phyloP scores from a whole-genome alignment of 768 basidiomycete genomes.

The Chalciporus chontae region DNA sequence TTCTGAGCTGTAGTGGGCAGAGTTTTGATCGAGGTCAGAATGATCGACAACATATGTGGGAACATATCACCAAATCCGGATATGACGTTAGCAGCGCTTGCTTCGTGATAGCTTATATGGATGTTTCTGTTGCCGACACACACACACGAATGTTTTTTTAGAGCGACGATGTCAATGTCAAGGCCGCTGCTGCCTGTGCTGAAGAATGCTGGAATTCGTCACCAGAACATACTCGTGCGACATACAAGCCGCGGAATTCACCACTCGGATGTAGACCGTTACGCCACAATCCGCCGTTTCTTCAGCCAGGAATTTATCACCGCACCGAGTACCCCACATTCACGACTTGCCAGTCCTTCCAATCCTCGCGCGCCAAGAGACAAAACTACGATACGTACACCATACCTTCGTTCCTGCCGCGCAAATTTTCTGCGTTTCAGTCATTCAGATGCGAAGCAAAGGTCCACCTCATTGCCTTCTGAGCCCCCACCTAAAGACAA shows the following conservation, averaged over 20 bases:
- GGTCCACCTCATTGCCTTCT: background rate
- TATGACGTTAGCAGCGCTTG: no score
- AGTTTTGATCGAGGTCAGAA: no score
- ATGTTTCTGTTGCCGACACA: no score
- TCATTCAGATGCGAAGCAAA: constrained; percentile 16
- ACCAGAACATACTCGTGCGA: constrained; percentile 15
- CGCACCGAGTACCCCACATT: background rate
- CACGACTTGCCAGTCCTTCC: background rate
- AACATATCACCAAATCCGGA: constrained; percentile 4
- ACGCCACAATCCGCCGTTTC: constrained; percentile 55
- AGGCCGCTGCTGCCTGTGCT: background rate
- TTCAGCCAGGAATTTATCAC: constrained; percentile 38
- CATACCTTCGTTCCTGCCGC: background rate
- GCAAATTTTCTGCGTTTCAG: constrained; percentile 8
- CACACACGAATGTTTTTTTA: no score
- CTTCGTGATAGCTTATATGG: no score
- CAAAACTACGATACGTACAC: background rate
- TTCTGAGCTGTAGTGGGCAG: no score
- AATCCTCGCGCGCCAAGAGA: background rate
- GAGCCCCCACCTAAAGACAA: constrained; percentile 4
- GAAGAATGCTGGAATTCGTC: constrained; percentile 4
- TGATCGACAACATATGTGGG: background rate
- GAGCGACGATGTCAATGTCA: constrained; percentile 14
- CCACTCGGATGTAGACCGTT: constrained; percentile 47
- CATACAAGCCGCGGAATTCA: constrained; percentile 23